These are phyloP conservation scores for Phialophora verrucosa DNA, from an alignment of 2,329 filamentous ascomycete species.

Conservation along the genomic window DNA sequence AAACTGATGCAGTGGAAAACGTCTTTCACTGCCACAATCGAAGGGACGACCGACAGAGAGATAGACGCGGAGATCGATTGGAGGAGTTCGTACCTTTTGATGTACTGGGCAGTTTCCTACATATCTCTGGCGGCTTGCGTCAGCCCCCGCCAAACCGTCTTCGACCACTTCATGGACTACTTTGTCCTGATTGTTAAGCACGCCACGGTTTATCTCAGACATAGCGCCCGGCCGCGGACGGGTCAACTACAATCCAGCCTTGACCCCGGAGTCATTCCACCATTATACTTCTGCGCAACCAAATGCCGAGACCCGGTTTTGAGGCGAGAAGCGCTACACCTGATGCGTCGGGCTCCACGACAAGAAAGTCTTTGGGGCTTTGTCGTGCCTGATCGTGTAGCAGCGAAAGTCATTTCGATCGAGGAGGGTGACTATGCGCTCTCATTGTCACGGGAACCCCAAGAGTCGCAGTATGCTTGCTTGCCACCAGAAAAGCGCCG, in stretches of 20 bases:
- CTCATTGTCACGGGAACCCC: slow-evolving; percentile 2
- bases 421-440: slow-evolving; percentile 24
- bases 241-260: slow-evolving; percentile 14
- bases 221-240: not conserved
- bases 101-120: slow-evolving; percentile 35
- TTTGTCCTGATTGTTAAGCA: slow-evolving; percentile 31
- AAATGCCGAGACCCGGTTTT: slow-evolving; percentile 32
- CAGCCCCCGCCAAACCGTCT: slow-evolving; percentile 24
- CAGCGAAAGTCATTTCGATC: slow-evolving; percentile 26
- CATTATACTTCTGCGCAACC: slow-evolving; percentile 33
- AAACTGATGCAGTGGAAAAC: slow-evolving; percentile 26
- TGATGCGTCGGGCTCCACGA: slow-evolving; percentile 29
- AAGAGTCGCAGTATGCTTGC: slow-evolving; percentile 7
- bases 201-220: slow-evolving; percentile 23
- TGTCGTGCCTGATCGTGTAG: slow-evolving; percentile 28
- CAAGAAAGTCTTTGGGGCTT: slow-evolving; percentile 27
- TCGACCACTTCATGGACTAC: slow-evolving; percentile 28
- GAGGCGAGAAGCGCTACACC: slow-evolving; percentile 28
- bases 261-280: slow-evolving; percentile 27
- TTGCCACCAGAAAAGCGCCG: slow-evolving; percentile 33
- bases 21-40: slow-evolving; percentile 16
- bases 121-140: slow-evolving; percentile 26
- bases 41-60: slow-evolving; percentile 6
- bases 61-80: slow-evolving; percentile 9
- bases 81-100: slow-evolving; percentile 30